Evolutionary conservation across 306 rosid species (phyloP), one percentile per base, ranked within the genome.

Genomic region (Crataegus laevigata): DNA sequence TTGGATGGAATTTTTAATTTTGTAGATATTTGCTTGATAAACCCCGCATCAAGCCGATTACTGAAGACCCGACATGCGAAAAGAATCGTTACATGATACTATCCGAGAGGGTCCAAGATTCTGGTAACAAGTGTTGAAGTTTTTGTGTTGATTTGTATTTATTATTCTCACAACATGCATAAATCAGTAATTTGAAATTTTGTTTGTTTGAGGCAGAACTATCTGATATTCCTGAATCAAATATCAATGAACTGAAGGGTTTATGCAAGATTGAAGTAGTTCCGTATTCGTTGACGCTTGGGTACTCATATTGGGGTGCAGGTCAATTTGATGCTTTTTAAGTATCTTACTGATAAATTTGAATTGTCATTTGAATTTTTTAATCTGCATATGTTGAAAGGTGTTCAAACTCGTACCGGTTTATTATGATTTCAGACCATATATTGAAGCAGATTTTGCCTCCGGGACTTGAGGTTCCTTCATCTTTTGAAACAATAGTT

Each of bases 401-500:
- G 47, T 28, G 18, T 52, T 72, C 38, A 66, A 18, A 59, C 26
- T 75, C 30, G 73, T 60, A 71, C 28, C 15, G 55, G 55, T 57
- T 66, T 83, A 4, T 65, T 76, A 28, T 83, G 67, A 74, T 76
- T 82, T 72, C 84, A 94, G 98, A 94, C 84, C 91, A 94, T 62
- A 85, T 90, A 62, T 84, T 94, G 88, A 94, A 94, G 85, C 96
- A 91, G 82, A 89, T 91, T 80, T 85, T 94, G 61, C 96, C 97
- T 69, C 72, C 83, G 11, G 92, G 93, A 82, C 83, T 85, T 25
- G 98, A 94, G 82, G 93, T 90, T 71, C 98, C 98, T 47, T 91
- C 97, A 24, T 94, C 98, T 19, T 94, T 94, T 79, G 98, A 94
- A 80, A 91, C 98, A 62, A 84, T 94, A 82, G 98, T 87, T 94